Conservation (phyloP, 148 eudicot species). For the Vaccinium darrowii region DNA sequence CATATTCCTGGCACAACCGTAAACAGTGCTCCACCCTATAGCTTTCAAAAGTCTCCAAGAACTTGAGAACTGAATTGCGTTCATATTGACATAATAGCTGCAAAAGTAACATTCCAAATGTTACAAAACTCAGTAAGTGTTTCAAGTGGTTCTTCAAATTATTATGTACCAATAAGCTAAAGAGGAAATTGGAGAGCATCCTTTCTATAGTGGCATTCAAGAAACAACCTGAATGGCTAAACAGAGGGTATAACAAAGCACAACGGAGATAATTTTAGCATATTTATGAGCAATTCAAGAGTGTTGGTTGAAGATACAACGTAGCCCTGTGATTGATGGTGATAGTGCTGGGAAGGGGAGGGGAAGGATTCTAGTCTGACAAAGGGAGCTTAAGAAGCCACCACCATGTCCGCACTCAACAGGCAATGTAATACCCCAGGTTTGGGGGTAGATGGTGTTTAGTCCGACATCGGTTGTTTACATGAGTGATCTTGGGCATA, state of each 20-base stretch:
- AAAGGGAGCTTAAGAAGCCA: not conserved
- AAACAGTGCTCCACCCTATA: slow-evolving; percentile 91
- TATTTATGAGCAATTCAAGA: not conserved
- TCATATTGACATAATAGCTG: slow-evolving; percentile 88
- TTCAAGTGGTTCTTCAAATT: not conserved
- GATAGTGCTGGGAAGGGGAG: slow-evolving; percentile 4
- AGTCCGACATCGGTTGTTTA: no score
- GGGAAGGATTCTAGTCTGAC: not conserved
- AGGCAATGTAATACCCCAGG: no score
- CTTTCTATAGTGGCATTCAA: not conserved
- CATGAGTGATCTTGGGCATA: no score
- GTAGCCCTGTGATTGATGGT: not conserved
- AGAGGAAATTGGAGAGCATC: not conserved
- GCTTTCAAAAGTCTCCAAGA: slow-evolving; percentile 82
- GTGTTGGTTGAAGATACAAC: not conserved
- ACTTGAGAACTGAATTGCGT: slow-evolving; percentile 71
- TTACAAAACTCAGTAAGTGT: not conserved
- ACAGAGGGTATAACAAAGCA: not conserved
- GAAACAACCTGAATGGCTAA: not conserved
- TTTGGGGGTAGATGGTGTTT: no score
- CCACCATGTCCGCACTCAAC: slow-evolving; percentile 11
- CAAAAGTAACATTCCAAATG: slow-evolving; percentile 19
- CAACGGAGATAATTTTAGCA: not conserved
- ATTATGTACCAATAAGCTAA: not conserved
- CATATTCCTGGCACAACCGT: slow-evolving; percentile 85